Evolutionary conservation across 1,284 basidiomycete genomes (phyloP).

Genomic region (Trichosporon coremiiforme): DNA sequence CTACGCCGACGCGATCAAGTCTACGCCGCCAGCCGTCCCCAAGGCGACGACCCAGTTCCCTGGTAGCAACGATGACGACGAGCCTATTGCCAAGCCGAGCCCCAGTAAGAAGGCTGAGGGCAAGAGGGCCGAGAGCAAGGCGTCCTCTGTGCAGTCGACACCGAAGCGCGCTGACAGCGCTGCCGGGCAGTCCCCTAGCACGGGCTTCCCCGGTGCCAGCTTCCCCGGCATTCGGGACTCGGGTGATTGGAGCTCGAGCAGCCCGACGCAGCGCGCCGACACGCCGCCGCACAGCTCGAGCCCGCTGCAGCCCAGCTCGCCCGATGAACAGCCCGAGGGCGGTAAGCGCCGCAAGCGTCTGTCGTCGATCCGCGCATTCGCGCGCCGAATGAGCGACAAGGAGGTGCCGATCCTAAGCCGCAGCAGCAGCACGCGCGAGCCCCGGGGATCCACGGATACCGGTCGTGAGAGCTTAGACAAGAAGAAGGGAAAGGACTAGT

Average conservation of each 20-base stretch:
- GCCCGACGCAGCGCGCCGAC: not conserved
- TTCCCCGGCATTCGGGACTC: not conserved
- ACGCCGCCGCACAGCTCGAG: not conserved
- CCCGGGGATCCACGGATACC: not conserved
- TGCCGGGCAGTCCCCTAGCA: not conserved
- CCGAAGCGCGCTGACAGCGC: slow-evolving; percentile 3
- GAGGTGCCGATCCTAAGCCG: slow-evolving; percentile 27
- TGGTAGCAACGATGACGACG: not conserved
- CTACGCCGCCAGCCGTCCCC: not conserved
- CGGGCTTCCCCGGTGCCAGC: not conserved
- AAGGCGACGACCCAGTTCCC: not conserved
- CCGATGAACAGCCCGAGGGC: slow-evolving; percentile 1
- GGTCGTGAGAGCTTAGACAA: slow-evolving; percentile 18
- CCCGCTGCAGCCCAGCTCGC: not conserved
- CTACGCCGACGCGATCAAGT: not conserved
- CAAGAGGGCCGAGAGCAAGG: not conserved
- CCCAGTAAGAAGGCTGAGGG: not conserved
- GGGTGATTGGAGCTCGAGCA: not conserved
- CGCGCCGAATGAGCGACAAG: slow-evolving; percentile 49
- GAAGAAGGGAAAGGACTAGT: slow-evolving; percentile 1
- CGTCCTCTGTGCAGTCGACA: not conserved
- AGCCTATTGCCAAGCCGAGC: not conserved
- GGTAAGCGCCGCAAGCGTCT: slow-evolving; percentile 43
- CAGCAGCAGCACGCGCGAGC: slow-evolving; percentile 13
- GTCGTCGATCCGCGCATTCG: slow-evolving; percentile 49